Conservation (phyloP, 2,329 filamentous ascomycete genomes). For the Sporothrix pseudoabietina region DNA sequence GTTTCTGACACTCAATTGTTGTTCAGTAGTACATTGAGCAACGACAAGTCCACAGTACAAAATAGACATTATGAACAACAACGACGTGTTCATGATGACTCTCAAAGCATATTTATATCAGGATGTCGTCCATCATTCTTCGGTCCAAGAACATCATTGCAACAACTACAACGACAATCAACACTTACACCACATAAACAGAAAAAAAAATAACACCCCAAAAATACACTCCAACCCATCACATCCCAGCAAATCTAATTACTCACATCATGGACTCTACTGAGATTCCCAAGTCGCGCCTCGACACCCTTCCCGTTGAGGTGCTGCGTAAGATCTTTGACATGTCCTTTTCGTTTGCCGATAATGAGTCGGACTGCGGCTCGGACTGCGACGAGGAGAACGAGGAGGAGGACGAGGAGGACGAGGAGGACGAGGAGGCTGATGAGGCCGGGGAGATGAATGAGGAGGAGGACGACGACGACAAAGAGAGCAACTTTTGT, state of each 20-base stretch:
- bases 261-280: neutral
- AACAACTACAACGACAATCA: neutral
- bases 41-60: no score
- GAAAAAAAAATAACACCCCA: neutral
- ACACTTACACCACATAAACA: neutral
- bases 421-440: neutral
- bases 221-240: neutral
- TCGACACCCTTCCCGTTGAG: conserved; percentile 7
- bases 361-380: neutral
- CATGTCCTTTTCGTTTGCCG: neutral
- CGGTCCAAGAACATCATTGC: neutral
- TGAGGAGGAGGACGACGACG: neutral
- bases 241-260: neutral
- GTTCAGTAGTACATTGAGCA: no score
- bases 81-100: neutral
- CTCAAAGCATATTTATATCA: neutral
- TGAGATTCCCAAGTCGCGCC: neutral
- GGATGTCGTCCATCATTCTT: neutral
- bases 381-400: neutral
- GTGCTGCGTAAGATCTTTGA: conserved; percentile 3
- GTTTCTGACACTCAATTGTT: no score
- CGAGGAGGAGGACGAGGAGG: neutral
- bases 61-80: neutral
- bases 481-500: neutral
- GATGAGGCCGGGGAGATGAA: neutral